A percentile compares a stretch with the other conserved stretches of the same genome.
Conservation (phyloP, 331 rosid species). For the Malus hybrid region DNA sequence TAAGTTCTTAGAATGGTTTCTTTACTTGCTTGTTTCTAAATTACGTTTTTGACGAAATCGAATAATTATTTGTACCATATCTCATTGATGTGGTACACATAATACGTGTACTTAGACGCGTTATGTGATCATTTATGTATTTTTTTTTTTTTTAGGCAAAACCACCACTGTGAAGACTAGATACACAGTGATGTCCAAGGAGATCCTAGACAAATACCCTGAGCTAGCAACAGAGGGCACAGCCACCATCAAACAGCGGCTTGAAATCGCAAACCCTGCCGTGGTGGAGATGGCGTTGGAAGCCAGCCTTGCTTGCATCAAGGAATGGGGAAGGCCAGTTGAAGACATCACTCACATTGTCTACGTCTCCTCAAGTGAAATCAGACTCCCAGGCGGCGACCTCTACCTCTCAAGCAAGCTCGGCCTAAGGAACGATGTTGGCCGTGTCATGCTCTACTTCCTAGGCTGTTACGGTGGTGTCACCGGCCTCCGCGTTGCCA, state of each 20-base stretch:
- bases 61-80: neutral
- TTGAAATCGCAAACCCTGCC: slow-evolving; percentile 83
- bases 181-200: slow-evolving; percentile 95
- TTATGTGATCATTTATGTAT: neutral
- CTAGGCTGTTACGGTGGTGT: slow-evolving; percentile 94
- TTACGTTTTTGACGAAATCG: neutral
- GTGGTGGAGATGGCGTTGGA: slow-evolving; percentile 83
- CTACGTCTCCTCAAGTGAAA: slow-evolving; percentile 83
- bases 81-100: neutral
- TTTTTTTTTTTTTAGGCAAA: slow-evolving; percentile 42
- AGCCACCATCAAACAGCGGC: slow-evolving; percentile 74
- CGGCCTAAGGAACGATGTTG: slow-evolving; percentile 52
- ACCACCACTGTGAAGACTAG: slow-evolving; percentile 95
- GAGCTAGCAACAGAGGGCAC: slow-evolving; percentile 81
- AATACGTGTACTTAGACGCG: neutral
- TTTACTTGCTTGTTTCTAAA: neutral
- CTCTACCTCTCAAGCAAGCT: slow-evolving; percentile 75
- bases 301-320: slow-evolving; percentile 76
- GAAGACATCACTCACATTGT: slow-evolving; percentile 81
- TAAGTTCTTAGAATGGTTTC: neutral
- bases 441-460: slow-evolving; percentile 83
- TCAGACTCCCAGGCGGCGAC: slow-evolving; percentile 88
- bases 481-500: slow-evolving; percentile 84
- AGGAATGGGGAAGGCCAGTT: slow-evolving; percentile 81
- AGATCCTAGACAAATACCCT: slow-evolving; percentile 79